A percentile compares a stretch with the other conserved stretches of the same genome.
Conservation (phyloP, 176 grass and related monocot genomes). For the Bolboschoenus planiculmis region DNA sequence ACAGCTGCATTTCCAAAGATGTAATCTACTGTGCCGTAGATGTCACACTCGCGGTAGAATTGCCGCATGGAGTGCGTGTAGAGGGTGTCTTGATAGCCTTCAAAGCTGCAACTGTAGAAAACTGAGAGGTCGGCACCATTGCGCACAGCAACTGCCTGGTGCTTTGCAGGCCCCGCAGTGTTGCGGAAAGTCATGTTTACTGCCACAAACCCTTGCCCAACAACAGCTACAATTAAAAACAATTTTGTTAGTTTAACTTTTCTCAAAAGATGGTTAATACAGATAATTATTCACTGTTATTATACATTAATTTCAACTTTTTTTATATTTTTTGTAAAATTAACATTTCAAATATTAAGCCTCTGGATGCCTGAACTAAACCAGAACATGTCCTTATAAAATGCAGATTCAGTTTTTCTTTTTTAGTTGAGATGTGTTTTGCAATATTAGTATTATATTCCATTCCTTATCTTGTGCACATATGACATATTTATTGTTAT, state of each 20-base stretch:
- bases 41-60: slow-evolving; percentile 88
- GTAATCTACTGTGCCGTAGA: slow-evolving; percentile 95
- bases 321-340: no score
- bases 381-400: neutral
- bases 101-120: slow-evolving; percentile 96
- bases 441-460: neutral
- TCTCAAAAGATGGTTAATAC: neutral
- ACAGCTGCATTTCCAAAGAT: slow-evolving; percentile 90
- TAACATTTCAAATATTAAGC: neutral
- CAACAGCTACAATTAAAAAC: slow-evolving; percentile 47
- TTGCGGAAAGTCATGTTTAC: slow-evolving; percentile 94
- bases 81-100: slow-evolving; percentile 95
- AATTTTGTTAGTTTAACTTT: neutral
- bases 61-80: slow-evolving; percentile 86
- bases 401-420: neutral
- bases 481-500: neutral
- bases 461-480: neutral
- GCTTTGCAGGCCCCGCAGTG: slow-evolving; percentile 63
- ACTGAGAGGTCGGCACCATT: slow-evolving; percentile 58
- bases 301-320: no score
- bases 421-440: neutral
- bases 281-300: neutral
- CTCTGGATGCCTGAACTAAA: neutral
- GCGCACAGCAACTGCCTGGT: slow-evolving; percentile 78
- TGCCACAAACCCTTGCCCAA: slow-evolving; percentile 75